Percentiles rank a stretch among this genome's conserved stretches.
Evolutionary conservation across 2,329 filamentous ascomycete genomes (phyloP).

Genomic region (Neurospora sp.): DNA sequence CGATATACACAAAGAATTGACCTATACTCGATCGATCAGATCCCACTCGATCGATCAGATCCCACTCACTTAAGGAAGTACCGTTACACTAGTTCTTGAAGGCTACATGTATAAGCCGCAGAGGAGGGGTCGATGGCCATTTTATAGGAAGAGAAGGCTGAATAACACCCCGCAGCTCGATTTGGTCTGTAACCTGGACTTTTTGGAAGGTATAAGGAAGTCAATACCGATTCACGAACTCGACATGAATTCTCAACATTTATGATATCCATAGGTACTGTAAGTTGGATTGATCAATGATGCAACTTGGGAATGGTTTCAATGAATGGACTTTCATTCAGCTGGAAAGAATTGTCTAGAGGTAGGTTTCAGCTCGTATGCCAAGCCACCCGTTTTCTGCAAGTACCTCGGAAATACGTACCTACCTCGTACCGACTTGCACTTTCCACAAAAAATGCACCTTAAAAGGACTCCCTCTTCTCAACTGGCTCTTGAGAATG

Average conservation of each 20-base stretch:
- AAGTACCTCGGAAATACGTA: too few relatives aligned
- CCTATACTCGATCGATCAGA: not conserved
- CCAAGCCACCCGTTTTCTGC: too few relatives aligned
- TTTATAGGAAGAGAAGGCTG: not conserved
- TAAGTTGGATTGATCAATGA: not conserved
- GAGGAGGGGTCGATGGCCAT: not conserved
- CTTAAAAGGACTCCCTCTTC: too few relatives aligned
- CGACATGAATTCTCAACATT: not conserved
- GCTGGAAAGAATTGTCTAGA: not conserved
- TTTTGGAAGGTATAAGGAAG: not conserved
- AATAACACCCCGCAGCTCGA: not conserved
- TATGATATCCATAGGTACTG: not conserved
- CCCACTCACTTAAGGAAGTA: not conserved
- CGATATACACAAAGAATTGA: too few relatives aligned
- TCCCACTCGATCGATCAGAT: not conserved
- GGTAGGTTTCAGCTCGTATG: not conserved
- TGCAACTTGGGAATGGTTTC: not conserved
- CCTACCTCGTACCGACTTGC: too few relatives aligned
- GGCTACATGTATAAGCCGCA: not conserved
- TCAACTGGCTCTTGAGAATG: too few relatives aligned
- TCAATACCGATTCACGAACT: not conserved
- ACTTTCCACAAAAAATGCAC: too few relatives aligned
- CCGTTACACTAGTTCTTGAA: not conserved
- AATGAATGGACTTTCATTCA: not conserved
- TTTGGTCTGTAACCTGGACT: not conserved